Conservation (phyloP, 2,329 filamentous ascomycete species). For the Fonsecaea monophora region DNA sequence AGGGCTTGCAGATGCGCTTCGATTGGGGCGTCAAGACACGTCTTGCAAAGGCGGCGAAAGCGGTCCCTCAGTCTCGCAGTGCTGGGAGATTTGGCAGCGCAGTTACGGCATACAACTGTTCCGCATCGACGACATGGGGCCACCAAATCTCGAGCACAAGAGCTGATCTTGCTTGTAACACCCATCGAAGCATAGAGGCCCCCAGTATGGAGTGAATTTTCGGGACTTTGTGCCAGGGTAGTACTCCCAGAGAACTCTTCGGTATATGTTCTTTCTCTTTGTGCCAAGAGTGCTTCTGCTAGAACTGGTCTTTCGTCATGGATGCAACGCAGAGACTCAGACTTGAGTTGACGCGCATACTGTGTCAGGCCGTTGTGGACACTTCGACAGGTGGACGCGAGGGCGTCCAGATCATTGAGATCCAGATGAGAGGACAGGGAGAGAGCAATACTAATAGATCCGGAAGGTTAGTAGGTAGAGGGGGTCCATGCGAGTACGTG, state of each 20-base stretch:
- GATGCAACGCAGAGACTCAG: conserved; percentile 77
- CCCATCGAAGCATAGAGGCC: conserved; percentile 51
- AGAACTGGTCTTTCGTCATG: conserved; percentile 66
- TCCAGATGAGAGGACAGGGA: conserved; percentile 80
- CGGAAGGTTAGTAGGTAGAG: conserved; percentile 37
- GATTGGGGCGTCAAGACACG: conserved; percentile 76
- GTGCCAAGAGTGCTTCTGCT: conserved; percentile 41
- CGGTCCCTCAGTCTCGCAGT: conserved; percentile 71
- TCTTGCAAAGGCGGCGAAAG: conserved; percentile 79
- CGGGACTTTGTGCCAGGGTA: neutral
- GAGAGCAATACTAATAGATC: conserved; percentile 70
- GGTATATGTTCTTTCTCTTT: conserved; percentile 10
- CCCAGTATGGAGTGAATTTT: conserved; percentile 11
- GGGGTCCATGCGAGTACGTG: conserved; percentile 30
- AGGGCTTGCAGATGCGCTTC: conserved; percentile 51
- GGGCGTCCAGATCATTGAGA: conserved; percentile 82
- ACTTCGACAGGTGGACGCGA: conserved; percentile 81
- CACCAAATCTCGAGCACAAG: conserved; percentile 88
- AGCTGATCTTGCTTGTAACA: conserved; percentile 72
- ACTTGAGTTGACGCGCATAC: conserved; percentile 75
- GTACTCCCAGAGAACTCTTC: conserved; percentile 16
- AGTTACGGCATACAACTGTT: conserved; percentile 84
- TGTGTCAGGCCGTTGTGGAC: conserved; percentile 79
- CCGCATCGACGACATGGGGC: conserved; percentile 79
- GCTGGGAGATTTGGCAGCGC: conserved; percentile 81